phyloP scores from a whole-genome alignment of 441 rosid species.

The Populus trichocarpa region DNA sequence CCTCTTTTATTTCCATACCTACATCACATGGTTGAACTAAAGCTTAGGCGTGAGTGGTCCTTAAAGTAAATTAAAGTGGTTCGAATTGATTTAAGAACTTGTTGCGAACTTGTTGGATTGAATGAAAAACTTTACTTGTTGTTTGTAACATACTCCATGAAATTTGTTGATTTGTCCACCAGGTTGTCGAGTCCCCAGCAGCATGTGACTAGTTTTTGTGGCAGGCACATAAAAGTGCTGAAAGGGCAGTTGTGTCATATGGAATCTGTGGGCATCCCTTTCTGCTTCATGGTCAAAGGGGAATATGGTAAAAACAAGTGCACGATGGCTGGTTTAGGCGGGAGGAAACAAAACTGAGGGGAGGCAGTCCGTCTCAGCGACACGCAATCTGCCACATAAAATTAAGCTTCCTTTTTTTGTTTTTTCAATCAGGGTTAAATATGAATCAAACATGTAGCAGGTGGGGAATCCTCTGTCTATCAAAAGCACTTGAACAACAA shows the following conservation, averaged over 20 bases:
- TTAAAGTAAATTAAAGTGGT: not conserved
- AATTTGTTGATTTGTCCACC: no score
- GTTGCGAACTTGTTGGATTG: no score
- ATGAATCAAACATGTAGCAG: not conserved
- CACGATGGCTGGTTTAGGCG: slow-evolving; percentile 25
- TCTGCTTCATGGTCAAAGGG: slow-evolving; percentile 8
- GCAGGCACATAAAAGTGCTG: not conserved
- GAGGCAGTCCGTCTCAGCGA: slow-evolving; percentile 13
- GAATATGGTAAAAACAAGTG: not conserved
- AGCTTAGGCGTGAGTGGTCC: no score
- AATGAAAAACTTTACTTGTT: no score
- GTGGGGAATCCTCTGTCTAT: not conserved
- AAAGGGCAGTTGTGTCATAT: not conserved
- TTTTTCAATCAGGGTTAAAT: not conserved
- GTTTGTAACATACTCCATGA: no score
- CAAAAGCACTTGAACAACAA: no score
- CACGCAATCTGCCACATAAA: slow-evolving; percentile 21
- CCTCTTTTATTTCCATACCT: no score
- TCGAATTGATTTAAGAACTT: no score
- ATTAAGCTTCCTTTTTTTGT: no score
- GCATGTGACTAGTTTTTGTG: not conserved
- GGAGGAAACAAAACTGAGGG: slow-evolving; percentile 10
- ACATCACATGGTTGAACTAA: no score
- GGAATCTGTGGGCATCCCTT: not conserved
- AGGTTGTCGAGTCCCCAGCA: not conserved